A percentile compares a stretch with the other conserved stretches of the same genome.
These are phyloP conservation scores for Rhizoclosmatium sp. DNA, from an alignment of 192 early-diverging fungal genomes.

Conservation along the genomic window DNA sequence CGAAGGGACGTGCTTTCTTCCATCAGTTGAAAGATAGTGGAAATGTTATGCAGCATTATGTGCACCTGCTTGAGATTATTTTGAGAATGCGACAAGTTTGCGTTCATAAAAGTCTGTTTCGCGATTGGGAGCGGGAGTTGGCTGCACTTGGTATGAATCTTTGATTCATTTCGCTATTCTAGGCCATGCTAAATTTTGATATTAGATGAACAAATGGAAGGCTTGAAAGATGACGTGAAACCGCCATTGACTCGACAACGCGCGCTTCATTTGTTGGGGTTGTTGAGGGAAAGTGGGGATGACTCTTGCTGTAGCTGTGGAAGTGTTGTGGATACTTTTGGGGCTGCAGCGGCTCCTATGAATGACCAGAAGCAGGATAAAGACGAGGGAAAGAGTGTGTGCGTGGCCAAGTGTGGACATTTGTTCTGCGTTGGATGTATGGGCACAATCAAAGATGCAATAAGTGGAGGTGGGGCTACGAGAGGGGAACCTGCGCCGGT, in stretches of 20 bases:
- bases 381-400: constrained; percentile 33
- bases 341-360: not conserved
- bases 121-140: constrained; percentile 43
- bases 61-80: constrained; percentile 56
- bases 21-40: constrained; percentile 33
- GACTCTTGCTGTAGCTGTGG: constrained; percentile 51
- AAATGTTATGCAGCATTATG: constrained; percentile 52
- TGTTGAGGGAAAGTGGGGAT: constrained; percentile 57
- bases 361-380: not conserved
- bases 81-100: constrained; percentile 59
- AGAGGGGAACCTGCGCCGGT: not conserved
- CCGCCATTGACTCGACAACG: constrained; percentile 46
- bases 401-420: constrained; percentile 46
- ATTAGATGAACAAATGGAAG: constrained; percentile 30
- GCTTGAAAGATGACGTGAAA: constrained; percentile 25
- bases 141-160: constrained; percentile 15
- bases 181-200: not conserved
- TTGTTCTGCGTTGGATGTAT: constrained; percentile 50
- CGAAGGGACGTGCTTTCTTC: constrained; percentile 46
- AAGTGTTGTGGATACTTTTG: constrained; percentile 32
- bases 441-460: not conserved
- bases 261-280: constrained; percentile 40
- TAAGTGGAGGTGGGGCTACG: not conserved
- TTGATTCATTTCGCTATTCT: constrained; percentile 7
- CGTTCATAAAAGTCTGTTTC: constrained; percentile 50